A percentile compares a stretch with the other conserved stretches of the same genome.
These are phyloP conservation scores for Aureobasidium sp. DNA, from an alignment of 2,329 filamentous ascomycete species.

Conservation along the genomic window DNA sequence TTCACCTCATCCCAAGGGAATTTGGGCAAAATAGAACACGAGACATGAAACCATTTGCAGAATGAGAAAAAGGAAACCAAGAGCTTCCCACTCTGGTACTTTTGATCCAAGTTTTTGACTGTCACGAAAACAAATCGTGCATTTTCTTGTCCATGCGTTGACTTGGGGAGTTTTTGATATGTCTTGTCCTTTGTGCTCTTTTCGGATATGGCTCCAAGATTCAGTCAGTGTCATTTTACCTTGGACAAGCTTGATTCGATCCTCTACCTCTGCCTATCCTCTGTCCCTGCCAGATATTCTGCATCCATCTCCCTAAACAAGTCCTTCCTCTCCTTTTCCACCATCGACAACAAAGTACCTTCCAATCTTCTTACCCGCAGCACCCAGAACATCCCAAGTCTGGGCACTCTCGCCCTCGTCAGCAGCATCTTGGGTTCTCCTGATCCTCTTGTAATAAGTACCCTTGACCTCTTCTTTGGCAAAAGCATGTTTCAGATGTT, in stretches of 20 bases:
- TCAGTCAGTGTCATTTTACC: too few relatives aligned
- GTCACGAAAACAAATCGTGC: not conserved
- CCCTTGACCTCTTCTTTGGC: constrained; percentile 56
- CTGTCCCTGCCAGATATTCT: not conserved
- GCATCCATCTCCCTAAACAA: not conserved
- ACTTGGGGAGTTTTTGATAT: too few relatives aligned
- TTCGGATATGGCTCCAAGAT: too few relatives aligned
- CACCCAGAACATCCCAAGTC: constrained; percentile 64
- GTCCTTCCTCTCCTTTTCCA: too few relatives aligned
- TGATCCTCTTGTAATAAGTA: constrained; percentile 43
- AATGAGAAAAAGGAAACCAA: not conserved
- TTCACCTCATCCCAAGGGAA: not conserved
- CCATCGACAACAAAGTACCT: constrained; percentile 73
- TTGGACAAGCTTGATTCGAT: too few relatives aligned
- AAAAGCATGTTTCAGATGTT: constrained; percentile 51
- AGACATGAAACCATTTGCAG: constrained; percentile 7
- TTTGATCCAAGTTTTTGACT: not conserved
- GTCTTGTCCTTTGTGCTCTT: not conserved
- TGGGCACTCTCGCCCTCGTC: constrained; percentile 42
- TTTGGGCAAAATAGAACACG: constrained; percentile 12
- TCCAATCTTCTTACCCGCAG: constrained; percentile 59
- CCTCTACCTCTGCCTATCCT: too few relatives aligned
- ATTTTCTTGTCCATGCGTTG: not conserved
- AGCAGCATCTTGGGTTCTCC: constrained; percentile 38
- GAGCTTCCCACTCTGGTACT: not conserved